phyloP scores from a whole-genome alignment of 306 rosid species.

The Heteromeles arbutifolia region DNA sequence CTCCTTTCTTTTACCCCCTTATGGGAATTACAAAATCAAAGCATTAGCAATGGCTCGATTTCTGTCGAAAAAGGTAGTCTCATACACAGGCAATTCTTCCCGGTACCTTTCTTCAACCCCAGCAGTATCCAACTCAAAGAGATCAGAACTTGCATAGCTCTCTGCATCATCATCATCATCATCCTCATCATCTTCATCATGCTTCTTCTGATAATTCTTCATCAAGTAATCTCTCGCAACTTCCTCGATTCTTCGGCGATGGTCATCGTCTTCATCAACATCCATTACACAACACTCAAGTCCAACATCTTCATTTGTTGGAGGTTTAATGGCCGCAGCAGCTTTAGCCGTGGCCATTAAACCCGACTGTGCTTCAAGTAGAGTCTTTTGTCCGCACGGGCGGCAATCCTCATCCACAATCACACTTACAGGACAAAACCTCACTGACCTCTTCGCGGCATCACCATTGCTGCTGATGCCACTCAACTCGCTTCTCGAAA shows the following conservation, averaged over 20 bases:
- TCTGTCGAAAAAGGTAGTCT: conserved; percentile 74
- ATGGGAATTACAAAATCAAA: conserved; percentile 60
- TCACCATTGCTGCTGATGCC: conserved; percentile 10
- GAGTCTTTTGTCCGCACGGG: conserved; percentile 71
- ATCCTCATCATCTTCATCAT: conserved; percentile 15
- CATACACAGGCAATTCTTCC: conserved; percentile 90
- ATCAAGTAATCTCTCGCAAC: conserved; percentile 49
- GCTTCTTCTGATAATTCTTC: conserved; percentile 41
- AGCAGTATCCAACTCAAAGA: conserved; percentile 82
- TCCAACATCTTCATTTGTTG: conserved; percentile 12
- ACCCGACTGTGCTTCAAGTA: conserved; percentile 21
- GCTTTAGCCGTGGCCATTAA: conserved; percentile 3
- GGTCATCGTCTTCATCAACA: conserved; percentile 28
- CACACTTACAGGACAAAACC: conserved; percentile 79
- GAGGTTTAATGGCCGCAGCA: neutral
- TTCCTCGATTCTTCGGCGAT: conserved; percentile 44
- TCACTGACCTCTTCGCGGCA: conserved; percentile 58
- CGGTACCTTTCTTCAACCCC: conserved; percentile 86
- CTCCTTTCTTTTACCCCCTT: neutral
- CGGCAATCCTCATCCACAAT: conserved; percentile 79
- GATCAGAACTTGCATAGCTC: conserved; percentile 90
- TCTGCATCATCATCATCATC: conserved; percentile 72
- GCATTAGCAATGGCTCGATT: conserved; percentile 84
- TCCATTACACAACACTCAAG: conserved; percentile 40
- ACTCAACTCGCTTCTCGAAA: conserved; percentile 45